phyloP scores from a whole-genome alignment of 2,329 filamentous ascomycete species.

The Penicillium freii region DNA sequence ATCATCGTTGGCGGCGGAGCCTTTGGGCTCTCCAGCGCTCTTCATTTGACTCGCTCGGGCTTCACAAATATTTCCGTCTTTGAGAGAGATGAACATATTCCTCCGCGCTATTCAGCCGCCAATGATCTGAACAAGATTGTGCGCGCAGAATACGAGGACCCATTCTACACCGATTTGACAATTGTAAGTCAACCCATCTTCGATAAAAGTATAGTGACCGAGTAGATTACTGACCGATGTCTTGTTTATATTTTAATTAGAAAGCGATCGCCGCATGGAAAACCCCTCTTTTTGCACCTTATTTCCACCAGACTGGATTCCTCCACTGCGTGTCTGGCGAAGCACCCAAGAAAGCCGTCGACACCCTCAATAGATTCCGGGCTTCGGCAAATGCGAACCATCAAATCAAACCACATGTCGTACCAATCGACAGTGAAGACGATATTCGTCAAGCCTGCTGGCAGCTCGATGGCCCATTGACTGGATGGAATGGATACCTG shows the following conservation, averaged over 20 bases:
- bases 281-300: conserved; percentile 53
- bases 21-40: conserved; percentile 53
- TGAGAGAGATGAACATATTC: conserved; percentile 47
- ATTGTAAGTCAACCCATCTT: conserved; percentile 39
- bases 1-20: conserved; percentile 48
- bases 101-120: conserved; percentile 54
- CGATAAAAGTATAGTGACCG: neutral
- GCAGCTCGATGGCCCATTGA: conserved; percentile 51
- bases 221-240: neutral
- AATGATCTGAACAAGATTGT: conserved; percentile 64
- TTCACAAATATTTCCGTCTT: conserved; percentile 51
- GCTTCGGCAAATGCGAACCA: conserved; percentile 37
- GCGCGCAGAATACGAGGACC: conserved; percentile 58
- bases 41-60: conserved; percentile 47
- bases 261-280: conserved; percentile 56
- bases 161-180: conserved; percentile 56
- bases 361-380: conserved; percentile 46
- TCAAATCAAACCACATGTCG: conserved; percentile 43
- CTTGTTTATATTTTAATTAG: conserved; percentile 19
- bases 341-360: conserved; percentile 50
- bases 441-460: conserved; percentile 48
- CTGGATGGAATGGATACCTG: conserved; percentile 59
- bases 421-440: conserved; percentile 34
- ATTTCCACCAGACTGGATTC: conserved; percentile 54
- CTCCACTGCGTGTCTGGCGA: conserved; percentile 51